phyloP scores from a whole-genome alignment of 768 basidiomycete species.

The Russula sp. region DNA sequence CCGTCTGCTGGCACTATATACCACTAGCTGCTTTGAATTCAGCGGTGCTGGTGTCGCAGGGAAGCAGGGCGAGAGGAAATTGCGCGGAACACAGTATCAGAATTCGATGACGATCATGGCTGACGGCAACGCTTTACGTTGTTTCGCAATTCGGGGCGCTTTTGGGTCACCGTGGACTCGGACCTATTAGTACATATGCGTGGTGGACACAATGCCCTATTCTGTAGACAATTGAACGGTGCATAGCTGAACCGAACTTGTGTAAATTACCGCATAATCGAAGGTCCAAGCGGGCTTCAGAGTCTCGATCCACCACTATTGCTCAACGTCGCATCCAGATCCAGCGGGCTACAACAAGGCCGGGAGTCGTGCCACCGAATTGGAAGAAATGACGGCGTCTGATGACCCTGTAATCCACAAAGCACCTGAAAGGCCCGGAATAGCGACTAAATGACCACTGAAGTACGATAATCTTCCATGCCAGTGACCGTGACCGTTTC shows the following conservation, averaged over 20 bases:
- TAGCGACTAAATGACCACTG: not conserved
- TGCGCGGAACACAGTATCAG: no score
- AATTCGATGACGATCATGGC: not conserved
- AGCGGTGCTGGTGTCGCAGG: no score
- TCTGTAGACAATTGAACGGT: not conserved
- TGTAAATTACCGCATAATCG: no score
- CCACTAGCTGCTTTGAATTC: no score
- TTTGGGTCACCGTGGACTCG: not conserved
- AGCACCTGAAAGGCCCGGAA: not conserved
- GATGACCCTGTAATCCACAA: not conserved
- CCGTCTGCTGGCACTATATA: no score
- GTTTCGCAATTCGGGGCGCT: not conserved
- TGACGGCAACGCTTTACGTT: not conserved
- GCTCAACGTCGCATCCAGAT: not conserved
- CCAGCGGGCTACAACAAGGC: not conserved
- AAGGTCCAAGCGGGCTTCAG: no score
- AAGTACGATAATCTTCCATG: not conserved
- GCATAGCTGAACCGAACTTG: not conserved
- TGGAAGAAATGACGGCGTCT: not conserved
- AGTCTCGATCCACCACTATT: no score
- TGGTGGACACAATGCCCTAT: not conserved
- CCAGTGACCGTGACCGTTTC: not conserved
- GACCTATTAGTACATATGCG: not conserved
- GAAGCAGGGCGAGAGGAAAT: no score
- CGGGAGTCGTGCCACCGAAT: not conserved